Conservation (phyloP, 2,329 filamentous ascomycete species). For the Pseudogymnoascus sp. region DNA sequence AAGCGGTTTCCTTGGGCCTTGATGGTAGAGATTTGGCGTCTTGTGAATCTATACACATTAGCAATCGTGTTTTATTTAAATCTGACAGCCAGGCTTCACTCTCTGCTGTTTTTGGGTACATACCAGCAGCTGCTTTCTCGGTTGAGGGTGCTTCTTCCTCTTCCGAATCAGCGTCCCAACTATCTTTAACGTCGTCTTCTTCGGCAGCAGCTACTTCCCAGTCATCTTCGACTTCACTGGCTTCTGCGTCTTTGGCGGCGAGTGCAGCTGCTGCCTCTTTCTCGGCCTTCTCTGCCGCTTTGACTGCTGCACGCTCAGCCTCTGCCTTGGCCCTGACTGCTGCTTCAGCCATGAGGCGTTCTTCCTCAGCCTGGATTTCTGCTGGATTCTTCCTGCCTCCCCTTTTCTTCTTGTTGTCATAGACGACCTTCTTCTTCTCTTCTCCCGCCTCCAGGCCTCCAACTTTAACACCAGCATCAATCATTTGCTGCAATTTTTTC, state of each 20-base stretch:
- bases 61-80: slow-evolving; percentile 20
- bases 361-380: slow-evolving; percentile 60
- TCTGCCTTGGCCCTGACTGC: slow-evolving; percentile 61
- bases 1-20: slow-evolving; percentile 24
- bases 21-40: slow-evolving; percentile 21
- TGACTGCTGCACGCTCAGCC: slow-evolving; percentile 57
- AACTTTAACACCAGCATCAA: slow-evolving; percentile 67
- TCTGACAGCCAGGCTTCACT: slow-evolving; percentile 23
- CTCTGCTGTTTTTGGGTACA: slow-evolving; percentile 19
- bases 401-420: slow-evolving; percentile 71
- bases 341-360: slow-evolving; percentile 68
- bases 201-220: slow-evolving; percentile 82
- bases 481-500: slow-evolving; percentile 75
- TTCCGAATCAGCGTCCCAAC: slow-evolving; percentile 83
- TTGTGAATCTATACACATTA: slow-evolving; percentile 15
- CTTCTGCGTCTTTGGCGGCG: slow-evolving; percentile 44
- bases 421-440: slow-evolving; percentile 62
- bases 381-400: slow-evolving; percentile 44
- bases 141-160: slow-evolving; percentile 45
- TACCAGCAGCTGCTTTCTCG: neutral
- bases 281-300: slow-evolving; percentile 52
- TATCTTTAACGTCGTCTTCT: slow-evolving; percentile 75
- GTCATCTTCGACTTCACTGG: slow-evolving; percentile 65
- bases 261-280: slow-evolving; percentile 49
- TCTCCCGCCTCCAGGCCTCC: slow-evolving; percentile 47